Evolutionary conservation across 2,329 filamentous ascomycete genomes (phyloP), one percentile per base, ranked within the genome.

Genomic region (Trichoderma citrinoviride): DNA sequence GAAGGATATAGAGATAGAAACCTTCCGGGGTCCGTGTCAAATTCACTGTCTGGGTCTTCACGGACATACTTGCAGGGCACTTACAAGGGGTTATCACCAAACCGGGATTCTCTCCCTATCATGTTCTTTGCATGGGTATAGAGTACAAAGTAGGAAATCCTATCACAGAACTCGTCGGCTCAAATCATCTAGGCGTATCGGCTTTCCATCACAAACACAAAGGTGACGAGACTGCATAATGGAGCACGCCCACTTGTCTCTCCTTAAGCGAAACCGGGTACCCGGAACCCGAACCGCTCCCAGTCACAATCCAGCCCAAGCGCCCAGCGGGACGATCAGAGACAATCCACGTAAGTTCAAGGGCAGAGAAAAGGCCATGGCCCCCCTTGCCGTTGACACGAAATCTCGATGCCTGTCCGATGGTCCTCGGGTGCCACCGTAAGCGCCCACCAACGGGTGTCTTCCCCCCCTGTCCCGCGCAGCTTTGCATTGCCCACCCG

Each of bases 401-500:
- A 44, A 53, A 3, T 25, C 14, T 40, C 27, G 17, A 49, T 27
- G 21, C 37, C 17, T 43, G 12, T 15, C 10, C n/a, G 21, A 14
- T 15, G 19, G n/a, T 40, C 15, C 21, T n/a, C 17, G 41, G 17
- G 47, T 43, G 46, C 7, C 23, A 53, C 47, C 23, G 23, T 43
- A 44, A 33, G 40, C 40, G 47, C 58, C n/a, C 58, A 23, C 44
- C 33, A 14, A 37, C 14, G 37, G 47, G 47, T 17, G 25, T 14
- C 21, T 27, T 1, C 2, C 56, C 47, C 47, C 57, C 58, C 27
- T 53, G 47, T 29, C 40, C 58, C 40, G 25, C 23, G 23, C 5
- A 61, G 58, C 37, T 44, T 8, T 53, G 58, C 47, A 61, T 53
- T 61, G 29, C 37, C 47, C 58, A 33, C 41, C 54, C 12, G 14